phyloP scores from a whole-genome alignment of 2,329 filamentous ascomycete species.

The Fusarium guadeloupense region DNA sequence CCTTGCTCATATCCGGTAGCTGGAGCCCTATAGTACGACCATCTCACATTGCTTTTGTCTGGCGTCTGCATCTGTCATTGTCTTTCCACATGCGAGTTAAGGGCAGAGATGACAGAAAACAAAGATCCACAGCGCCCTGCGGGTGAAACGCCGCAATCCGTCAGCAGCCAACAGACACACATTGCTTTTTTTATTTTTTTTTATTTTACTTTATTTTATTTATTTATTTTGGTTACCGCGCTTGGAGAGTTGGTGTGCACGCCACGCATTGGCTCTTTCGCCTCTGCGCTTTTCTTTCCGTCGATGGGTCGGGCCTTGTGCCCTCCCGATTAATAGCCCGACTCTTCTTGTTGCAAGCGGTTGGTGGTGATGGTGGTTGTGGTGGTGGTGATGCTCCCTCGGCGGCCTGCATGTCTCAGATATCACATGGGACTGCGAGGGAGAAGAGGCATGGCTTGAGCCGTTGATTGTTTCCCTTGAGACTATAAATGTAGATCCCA shows the following conservation, averaged over 20 bases:
- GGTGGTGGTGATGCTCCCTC: constrained; percentile 19
- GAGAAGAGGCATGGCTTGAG: constrained; percentile 12
- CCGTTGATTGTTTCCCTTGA: constrained; percentile 26
- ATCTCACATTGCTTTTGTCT: constrained; percentile 28
- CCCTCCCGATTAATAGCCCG: constrained; percentile 28
- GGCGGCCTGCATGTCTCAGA: constrained; percentile 40
- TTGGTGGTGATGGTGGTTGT: too few species aligned
- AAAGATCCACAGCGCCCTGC: constrained; percentile 6
- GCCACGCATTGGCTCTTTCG: constrained; percentile 28
- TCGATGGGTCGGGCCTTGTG: constrained; percentile 30
- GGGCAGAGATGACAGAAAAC: constrained; percentile 1
- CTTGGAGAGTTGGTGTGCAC: constrained; percentile 14
- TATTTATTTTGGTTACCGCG: constrained; percentile 35
- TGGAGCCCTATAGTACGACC: constrained; percentile 25
- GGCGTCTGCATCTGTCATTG: background rate
- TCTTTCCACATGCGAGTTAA: background rate
- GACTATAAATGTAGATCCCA: constrained; percentile 31
- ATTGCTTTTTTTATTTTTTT: too few species aligned
- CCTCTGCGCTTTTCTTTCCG: constrained; percentile 7
- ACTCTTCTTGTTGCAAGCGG: constrained; percentile 5
- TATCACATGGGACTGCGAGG: constrained; percentile 38
- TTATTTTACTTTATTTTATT: too few species aligned
- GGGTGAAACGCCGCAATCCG: constrained; percentile 4
- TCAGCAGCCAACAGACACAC: too few species aligned
- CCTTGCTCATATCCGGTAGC: constrained; percentile 12